phyloP scores from a whole-genome alignment of 2,329 filamentous ascomycete species.

The Delphinella strobiligena region DNA sequence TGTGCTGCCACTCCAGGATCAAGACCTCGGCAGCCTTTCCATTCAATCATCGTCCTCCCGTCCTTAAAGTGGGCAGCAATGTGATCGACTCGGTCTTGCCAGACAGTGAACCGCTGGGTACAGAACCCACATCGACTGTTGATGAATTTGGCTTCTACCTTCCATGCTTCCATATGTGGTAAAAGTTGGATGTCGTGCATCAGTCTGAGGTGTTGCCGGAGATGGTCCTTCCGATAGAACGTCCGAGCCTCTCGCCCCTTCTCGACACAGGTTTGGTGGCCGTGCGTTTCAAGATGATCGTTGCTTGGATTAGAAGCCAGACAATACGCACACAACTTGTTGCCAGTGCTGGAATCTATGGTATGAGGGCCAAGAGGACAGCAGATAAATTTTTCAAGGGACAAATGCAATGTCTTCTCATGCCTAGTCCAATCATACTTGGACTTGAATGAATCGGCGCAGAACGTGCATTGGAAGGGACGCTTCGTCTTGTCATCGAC shows the following conservation, averaged over 20 bases:
- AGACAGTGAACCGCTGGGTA: slow-evolving; percentile 32
- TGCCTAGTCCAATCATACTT: slow-evolving; percentile 54
- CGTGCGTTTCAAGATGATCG: slow-evolving; percentile 48
- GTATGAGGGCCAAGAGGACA: slow-evolving; percentile 47
- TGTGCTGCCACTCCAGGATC: slow-evolving; percentile 34
- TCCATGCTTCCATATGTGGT: slow-evolving; percentile 53
- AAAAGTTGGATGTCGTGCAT: slow-evolving; percentile 52
- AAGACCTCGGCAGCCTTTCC: slow-evolving; percentile 44
- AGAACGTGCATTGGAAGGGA: slow-evolving; percentile 48
- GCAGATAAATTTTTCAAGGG: slow-evolving; percentile 54
- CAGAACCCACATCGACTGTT: slow-evolving; percentile 46
- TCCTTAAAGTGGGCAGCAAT: slow-evolving; percentile 43
- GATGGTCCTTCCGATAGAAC: slow-evolving; percentile 51
- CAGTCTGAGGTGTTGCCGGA: slow-evolving; percentile 48
- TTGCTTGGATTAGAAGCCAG: slow-evolving; percentile 39
- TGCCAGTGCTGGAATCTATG: slow-evolving; percentile 42
- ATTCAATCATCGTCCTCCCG: slow-evolving; percentile 40
- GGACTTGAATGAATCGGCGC: slow-evolving; percentile 42
- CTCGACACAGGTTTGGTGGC: slow-evolving; percentile 53
- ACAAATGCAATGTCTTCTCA: slow-evolving; percentile 51
- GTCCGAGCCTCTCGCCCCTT: slow-evolving; percentile 51
- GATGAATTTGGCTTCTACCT: slow-evolving; percentile 41
- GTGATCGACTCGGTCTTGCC: slow-evolving; percentile 42
- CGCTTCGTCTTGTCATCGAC: slow-evolving; percentile 28
- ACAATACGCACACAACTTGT: slow-evolving; percentile 48